Percentiles rank a stretch among this genome's conserved stretches.
These are phyloP conservation scores for Zygosaccharomyces sapae DNA, from an alignment of 1,139 yeast genomes.

Conservation along the genomic window DNA sequence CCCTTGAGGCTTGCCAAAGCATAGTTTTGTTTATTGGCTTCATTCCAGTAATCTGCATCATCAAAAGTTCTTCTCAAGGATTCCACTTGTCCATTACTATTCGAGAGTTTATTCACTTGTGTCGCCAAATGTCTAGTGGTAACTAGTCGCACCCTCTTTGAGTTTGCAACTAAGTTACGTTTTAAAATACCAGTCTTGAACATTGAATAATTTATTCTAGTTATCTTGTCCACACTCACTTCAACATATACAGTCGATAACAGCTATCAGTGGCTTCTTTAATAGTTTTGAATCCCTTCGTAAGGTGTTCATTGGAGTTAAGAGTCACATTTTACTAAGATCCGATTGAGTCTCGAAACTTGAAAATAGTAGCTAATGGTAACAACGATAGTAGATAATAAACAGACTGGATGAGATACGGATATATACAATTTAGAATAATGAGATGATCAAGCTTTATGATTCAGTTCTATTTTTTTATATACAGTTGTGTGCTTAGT, in stretches of 20 bases:
- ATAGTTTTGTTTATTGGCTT: conserved; percentile 15
- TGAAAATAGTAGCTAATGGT: not conserved
- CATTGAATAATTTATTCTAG: not conserved
- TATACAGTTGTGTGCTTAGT: too few species aligned
- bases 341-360: conserved; percentile 1
- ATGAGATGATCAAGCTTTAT: not conserved
- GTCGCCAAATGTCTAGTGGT: not conserved
- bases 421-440: not conserved
- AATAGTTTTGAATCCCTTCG: not conserved
- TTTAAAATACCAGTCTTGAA: not conserved
- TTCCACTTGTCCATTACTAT: not conserved
- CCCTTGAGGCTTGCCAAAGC: conserved; percentile 6
- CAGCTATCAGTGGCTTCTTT: not conserved
- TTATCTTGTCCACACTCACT: not conserved
- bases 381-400: not conserved
- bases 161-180: not conserved
- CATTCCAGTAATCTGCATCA: conserved; percentile 23
- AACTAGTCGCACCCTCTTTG: conserved; percentile 5
- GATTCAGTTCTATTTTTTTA: not conserved
- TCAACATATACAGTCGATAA: not conserved
- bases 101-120: not conserved
- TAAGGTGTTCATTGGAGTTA: not conserved
- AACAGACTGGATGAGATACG: not conserved
- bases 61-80: conserved; percentile 19
- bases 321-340: not conserved